phyloP scores from a whole-genome alignment of 371 early-diverging fungal species.

The Apophysomyces variabilis region DNA sequence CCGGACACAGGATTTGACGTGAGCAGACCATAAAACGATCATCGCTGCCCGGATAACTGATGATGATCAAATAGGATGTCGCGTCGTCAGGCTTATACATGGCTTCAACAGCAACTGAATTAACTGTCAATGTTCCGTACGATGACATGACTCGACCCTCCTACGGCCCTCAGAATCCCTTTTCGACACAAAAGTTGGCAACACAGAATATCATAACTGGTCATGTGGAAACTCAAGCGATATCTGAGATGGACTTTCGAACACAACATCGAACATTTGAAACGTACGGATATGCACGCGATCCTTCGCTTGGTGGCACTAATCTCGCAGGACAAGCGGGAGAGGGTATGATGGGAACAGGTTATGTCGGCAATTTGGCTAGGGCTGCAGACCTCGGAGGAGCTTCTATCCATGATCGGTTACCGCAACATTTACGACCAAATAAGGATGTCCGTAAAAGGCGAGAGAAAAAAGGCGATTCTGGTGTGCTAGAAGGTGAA shows the following conservation, averaged over 20 bases:
- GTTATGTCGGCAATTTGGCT: conserved; percentile 73
- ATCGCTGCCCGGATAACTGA: neutral
- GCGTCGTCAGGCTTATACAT: conserved; percentile 51
- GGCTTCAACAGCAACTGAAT: conserved; percentile 68
- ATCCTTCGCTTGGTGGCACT: conserved; percentile 67
- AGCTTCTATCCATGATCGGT: conserved; percentile 58
- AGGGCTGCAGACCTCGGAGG: conserved; percentile 53
- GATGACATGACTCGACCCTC: conserved; percentile 69
- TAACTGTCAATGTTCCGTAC: conserved; percentile 81
- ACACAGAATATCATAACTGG: conserved; percentile 77
- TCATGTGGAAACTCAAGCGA: conserved; percentile 81
- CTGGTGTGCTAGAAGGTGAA: conserved; percentile 76
- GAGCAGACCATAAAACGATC: conserved; percentile 17
- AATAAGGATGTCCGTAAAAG: conserved; percentile 63
- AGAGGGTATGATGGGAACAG: conserved; percentile 60
- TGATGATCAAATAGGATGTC: conserved; percentile 22
- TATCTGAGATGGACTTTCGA: conserved; percentile 77
- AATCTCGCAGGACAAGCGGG: conserved; percentile 58
- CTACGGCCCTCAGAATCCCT: conserved; percentile 83
- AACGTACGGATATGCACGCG: conserved; percentile 83
- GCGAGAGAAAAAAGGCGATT: conserved; percentile 81
- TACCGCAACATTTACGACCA: conserved; percentile 50
- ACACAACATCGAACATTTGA: conserved; percentile 82
- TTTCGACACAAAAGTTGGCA: conserved; percentile 49
- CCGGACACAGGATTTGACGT: conserved; percentile 81